Evolutionary conservation across 768 basidiomycete species (phyloP).

Genomic region (Boletus rex-veris): DNA sequence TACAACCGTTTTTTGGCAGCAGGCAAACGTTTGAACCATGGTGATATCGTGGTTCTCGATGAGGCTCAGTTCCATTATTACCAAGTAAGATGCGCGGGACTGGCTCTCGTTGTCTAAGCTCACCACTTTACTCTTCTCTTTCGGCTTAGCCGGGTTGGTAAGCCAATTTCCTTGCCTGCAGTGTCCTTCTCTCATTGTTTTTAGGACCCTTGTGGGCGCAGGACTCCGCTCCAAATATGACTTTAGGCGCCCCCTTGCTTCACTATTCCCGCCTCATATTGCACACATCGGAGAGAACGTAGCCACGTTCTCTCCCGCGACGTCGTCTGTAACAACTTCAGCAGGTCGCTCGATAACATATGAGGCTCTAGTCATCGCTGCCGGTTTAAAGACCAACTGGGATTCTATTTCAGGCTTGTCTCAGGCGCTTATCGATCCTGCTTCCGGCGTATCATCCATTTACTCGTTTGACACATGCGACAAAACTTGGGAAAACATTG

Average conservation of each 20-base stretch:
- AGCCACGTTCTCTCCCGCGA: constrained; percentile 67
- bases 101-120: not conserved
- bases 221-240: constrained; percentile 72
- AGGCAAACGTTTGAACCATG: constrained; percentile 60
- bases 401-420: constrained; percentile 67
- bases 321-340: constrained; percentile 68
- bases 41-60: constrained; percentile 87
- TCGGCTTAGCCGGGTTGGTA: constrained; percentile 81
- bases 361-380: constrained; percentile 83
- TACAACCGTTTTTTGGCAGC: constrained; percentile 73
- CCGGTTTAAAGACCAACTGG: constrained; percentile 87
- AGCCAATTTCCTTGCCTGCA: constrained; percentile 12
- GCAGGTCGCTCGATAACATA: constrained; percentile 72
- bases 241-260: constrained; percentile 60
- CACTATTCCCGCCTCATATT: constrained; percentile 74
- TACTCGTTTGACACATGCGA: constrained; percentile 90
- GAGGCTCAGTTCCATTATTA: constrained; percentile 81
- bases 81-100: constrained; percentile 46
- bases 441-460: constrained; percentile 84
- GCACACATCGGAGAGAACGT: constrained; percentile 69
- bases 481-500: constrained; percentile 83
- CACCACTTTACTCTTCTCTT: not conserved
- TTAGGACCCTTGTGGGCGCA: constrained; percentile 89
- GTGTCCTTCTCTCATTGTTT: constrained; percentile 2
- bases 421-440: constrained; percentile 71